Percentiles rank a stretch among this genome's conserved stretches.
Evolutionary conservation across 306 rosid genomes (phyloP).

Genomic region (Quillaja saponaria): DNA sequence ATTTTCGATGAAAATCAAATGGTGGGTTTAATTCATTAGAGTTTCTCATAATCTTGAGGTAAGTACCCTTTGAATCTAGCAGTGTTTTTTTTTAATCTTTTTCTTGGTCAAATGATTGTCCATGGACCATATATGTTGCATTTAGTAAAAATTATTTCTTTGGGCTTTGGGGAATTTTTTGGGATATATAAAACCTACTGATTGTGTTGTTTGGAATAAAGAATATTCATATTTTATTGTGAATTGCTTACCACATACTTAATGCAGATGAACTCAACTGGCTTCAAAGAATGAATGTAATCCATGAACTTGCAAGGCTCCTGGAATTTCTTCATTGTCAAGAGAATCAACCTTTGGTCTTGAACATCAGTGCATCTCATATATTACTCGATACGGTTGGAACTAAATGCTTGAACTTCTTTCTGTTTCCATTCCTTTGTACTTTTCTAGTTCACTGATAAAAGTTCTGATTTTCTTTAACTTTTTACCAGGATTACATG

Average conservation of each 20-base stretch:
- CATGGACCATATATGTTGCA: too few species aligned
- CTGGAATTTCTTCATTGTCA: conserved; percentile 54
- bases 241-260: neutral
- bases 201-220: too few species aligned
- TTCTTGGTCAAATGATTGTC: too few species aligned
- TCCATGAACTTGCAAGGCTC: conserved; percentile 51
- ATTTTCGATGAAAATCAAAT: conserved; percentile 4
- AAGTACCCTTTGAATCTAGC: neutral
- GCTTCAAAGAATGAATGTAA: conserved; percentile 49
- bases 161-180: too few species aligned
- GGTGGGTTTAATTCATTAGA: too few species aligned
- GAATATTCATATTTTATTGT: too few species aligned
- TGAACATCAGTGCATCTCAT: conserved; percentile 49
- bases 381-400: conserved; percentile 64
- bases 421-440: neutral
- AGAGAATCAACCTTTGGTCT: conserved; percentile 45
- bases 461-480: neutral
- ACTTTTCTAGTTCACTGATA: neutral
- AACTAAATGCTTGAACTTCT: neutral
- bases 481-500: conserved; percentile 61
- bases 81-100: neutral
- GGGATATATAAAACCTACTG: too few species aligned
- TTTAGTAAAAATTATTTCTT: too few species aligned
- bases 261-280: conserved; percentile 47
- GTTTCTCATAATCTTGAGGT: too few species aligned